Conservation (phyloP, 768 basidiomycete species). For the Lentinula raphanica region DNA sequence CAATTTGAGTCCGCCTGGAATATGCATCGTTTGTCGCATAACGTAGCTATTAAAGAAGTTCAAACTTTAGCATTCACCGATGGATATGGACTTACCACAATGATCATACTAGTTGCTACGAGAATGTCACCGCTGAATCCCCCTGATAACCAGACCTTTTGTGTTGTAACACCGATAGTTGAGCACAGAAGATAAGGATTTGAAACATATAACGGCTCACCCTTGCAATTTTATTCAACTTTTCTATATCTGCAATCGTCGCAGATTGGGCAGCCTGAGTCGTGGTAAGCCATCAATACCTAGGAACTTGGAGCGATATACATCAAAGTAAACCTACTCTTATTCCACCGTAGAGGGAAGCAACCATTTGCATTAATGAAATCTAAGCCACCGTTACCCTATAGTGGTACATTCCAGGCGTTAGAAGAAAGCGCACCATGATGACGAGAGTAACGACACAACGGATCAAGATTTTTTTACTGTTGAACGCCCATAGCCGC, state of each 20-base stretch:
- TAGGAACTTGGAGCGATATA: too few relatives aligned
- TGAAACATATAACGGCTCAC: neutral
- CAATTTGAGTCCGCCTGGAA: slow-evolving; percentile 9
- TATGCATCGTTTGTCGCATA: slow-evolving; percentile 7
- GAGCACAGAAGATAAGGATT: neutral
- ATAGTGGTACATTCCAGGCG: neutral
- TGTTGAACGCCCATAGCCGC: slow-evolving; percentile 6
- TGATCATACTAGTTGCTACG: slow-evolving; percentile 21
- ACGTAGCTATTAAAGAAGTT: slow-evolving; percentile 5
- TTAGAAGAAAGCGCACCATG: neutral
- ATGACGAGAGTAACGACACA: neutral
- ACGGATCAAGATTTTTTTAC: neutral
- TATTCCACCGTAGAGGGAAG: slow-evolving; percentile 5
- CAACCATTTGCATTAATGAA: neutral
- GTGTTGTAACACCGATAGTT: too few relatives aligned
- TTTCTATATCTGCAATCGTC: neutral
- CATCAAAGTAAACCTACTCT: neutral
- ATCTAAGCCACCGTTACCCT: neutral
- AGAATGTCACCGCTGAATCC: slow-evolving; percentile 22
- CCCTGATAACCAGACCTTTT: slow-evolving; percentile 21
- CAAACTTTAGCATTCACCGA: neutral
- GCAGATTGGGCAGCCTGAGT: neutral
- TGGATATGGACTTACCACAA: slow-evolving; percentile 14
- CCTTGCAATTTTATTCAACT: slow-evolving; percentile 8
- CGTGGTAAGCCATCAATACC: too few relatives aligned